These are phyloP conservation scores for Elongisporangium undulatum DNA, from an alignment of 352 stramenopile genomes.

Conservation along the genomic window DNA sequence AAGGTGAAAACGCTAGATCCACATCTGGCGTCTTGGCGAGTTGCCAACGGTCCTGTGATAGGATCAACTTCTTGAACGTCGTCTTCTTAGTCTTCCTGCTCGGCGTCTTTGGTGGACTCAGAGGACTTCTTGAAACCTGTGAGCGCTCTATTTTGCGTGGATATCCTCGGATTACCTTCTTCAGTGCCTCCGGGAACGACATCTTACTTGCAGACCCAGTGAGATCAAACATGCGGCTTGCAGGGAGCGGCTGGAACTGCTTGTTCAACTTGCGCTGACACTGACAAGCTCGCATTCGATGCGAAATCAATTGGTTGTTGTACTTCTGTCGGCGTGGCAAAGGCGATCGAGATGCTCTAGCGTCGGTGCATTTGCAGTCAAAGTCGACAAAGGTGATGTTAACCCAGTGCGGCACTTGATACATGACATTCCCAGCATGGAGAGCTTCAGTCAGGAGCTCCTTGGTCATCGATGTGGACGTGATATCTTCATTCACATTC, in stretches of 20 bases:
- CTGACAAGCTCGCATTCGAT: slow-evolving; percentile 31
- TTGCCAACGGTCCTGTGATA: slow-evolving; percentile 26
- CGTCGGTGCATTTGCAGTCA: slow-evolving; percentile 42
- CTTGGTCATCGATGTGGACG: neutral
- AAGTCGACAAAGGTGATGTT: slow-evolving; percentile 88
- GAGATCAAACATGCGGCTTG: slow-evolving; percentile 76
- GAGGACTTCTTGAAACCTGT: neutral
- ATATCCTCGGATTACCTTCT: slow-evolving; percentile 37
- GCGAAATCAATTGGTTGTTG: slow-evolving; percentile 15
- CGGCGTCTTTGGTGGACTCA: neutral
- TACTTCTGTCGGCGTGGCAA: neutral
- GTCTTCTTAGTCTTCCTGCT: neutral
- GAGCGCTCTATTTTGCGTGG: neutral
- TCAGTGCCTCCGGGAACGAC: slow-evolving; percentile 44
- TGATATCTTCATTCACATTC: neutral
- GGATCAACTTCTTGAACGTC: slow-evolving; percentile 8
- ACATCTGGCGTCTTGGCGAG: slow-evolving; percentile 52
- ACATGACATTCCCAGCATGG: slow-evolving; percentile 16
- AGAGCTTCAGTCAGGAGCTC: neutral
- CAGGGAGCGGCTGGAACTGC: slow-evolving; percentile 51
- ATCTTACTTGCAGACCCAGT: slow-evolving; percentile 39
- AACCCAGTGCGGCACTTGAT: slow-evolving; percentile 95
- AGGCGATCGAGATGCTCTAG: slow-evolving; percentile 1
- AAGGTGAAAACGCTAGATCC: slow-evolving; percentile 16
- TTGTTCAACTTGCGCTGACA: slow-evolving; percentile 42